phyloP scores from a whole-genome alignment of 2,329 filamentous ascomycete genomes.

The Colletotrichum liriopes region DNA sequence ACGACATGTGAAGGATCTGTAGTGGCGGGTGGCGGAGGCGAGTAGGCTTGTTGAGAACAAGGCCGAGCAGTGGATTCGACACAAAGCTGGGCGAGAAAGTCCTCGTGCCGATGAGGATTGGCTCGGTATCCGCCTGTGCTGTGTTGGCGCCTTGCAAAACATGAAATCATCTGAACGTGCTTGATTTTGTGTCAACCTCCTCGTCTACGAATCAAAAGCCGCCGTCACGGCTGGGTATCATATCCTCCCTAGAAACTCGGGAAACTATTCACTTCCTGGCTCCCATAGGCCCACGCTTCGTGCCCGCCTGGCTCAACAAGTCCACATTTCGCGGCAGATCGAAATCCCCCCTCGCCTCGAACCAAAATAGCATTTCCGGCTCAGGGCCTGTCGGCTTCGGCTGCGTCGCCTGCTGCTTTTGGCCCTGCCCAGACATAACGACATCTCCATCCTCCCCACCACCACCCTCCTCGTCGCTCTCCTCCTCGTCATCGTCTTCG shows the following conservation, averaged over 20 bases:
- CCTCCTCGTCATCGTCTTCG: constrained; percentile 70
- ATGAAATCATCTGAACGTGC: background rate
- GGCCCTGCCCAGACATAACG: constrained; percentile 50
- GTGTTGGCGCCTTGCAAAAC: too few species aligned
- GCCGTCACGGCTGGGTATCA: constrained; percentile 42
- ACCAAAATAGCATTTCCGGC: constrained; percentile 65
- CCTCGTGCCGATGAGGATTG: too few species aligned
- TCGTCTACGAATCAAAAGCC: constrained; percentile 2
- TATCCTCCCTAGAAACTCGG: constrained; percentile 3
- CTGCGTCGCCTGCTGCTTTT: constrained; percentile 46
- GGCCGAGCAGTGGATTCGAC: constrained; percentile 19
- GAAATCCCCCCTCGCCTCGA: constrained; percentile 61
- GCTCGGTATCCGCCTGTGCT: too few species aligned
- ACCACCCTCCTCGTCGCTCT: constrained; percentile 66
- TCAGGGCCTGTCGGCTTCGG: constrained; percentile 54
- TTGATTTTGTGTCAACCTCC: background rate
- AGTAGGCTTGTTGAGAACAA: constrained; percentile 10
- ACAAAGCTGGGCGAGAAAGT: background rate
- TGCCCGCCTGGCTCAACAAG: constrained; percentile 54
- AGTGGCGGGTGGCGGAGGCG: constrained; percentile 10
- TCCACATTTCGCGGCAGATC: constrained; percentile 63
- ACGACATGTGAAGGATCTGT: constrained; percentile 1
- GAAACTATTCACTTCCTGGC: constrained; percentile 11
- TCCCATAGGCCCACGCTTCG: constrained; percentile 33
- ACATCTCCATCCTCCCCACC: constrained; percentile 61